phyloP scores from a whole-genome alignment of 2,329 filamentous ascomycete genomes.

The Verticillium dahliae region DNA sequence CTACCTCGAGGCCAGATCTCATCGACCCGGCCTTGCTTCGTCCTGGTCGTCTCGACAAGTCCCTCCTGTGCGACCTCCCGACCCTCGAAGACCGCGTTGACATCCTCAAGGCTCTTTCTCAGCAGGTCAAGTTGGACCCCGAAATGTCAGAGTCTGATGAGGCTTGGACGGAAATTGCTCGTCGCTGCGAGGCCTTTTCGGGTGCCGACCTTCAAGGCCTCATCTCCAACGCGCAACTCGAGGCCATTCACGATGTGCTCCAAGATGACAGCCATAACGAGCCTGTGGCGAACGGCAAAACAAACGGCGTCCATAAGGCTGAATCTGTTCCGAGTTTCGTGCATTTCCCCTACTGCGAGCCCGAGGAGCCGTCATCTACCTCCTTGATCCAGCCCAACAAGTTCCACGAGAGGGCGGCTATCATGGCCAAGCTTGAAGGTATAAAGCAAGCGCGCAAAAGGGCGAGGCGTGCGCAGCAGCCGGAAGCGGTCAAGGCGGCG shows the following conservation, averaged over 20 bases:
- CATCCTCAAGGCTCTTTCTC: slow-evolving; percentile 78
- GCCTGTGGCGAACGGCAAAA: slow-evolving; percentile 27
- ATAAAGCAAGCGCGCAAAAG: slow-evolving; percentile 64
- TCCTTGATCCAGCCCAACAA: slow-evolving; percentile 17
- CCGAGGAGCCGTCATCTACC: slow-evolving; percentile 10
- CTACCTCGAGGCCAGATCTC: slow-evolving; percentile 85
- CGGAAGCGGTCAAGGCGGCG: slow-evolving; percentile 19
- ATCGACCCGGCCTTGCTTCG: slow-evolving; percentile 91
- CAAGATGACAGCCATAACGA: slow-evolving; percentile 43
- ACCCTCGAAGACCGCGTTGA: slow-evolving; percentile 74
- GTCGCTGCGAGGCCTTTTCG: slow-evolving; percentile 79
- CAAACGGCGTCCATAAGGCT: slow-evolving; percentile 18
- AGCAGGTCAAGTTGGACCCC: slow-evolving; percentile 67
- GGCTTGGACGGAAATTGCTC: slow-evolving; percentile 66
- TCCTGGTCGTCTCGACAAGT: slow-evolving; percentile 90
- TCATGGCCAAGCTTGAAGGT: slow-evolving; percentile 74
- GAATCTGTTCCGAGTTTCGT: slow-evolving; percentile 52
- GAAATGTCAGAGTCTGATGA: slow-evolving; percentile 52
- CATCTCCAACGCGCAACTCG: slow-evolving; percentile 91
- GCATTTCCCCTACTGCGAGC: slow-evolving; percentile 72
- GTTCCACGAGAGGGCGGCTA: slow-evolving; percentile 70
- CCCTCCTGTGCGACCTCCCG: slow-evolving; percentile 85
- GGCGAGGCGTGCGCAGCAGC: slow-evolving; percentile 24
- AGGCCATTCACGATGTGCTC: slow-evolving; percentile 92
- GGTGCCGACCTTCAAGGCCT: slow-evolving; percentile 93